Base-by-base conservation (phyloP, 768 basidiomycete species). In the Pulveroboletus sp. region DNA sequence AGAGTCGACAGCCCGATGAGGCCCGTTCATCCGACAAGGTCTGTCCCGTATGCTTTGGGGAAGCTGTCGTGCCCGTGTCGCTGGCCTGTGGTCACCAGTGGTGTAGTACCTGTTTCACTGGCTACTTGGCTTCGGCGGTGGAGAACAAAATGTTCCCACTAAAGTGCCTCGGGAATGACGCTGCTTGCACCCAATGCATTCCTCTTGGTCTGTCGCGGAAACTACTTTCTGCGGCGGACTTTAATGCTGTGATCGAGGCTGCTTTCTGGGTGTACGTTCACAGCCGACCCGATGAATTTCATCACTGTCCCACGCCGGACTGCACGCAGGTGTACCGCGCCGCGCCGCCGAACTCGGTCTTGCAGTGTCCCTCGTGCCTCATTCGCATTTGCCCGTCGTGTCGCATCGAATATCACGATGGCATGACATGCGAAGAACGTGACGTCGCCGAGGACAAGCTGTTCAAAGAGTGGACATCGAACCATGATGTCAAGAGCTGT, bases 251-350 rank as follows among this genome's bases (percentile, higher is more conserved):
- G 29, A 67, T 79, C 16, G 71, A 79, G 12, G 78, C 85, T 0
- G 77, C 87, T 0, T 83, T 85, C 55, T 70, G 78, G n/a, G 64
- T 76, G 0, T 73, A 90, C 58, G 71, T 88, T 17, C 79, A 83
- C 50, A 66, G 76, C 2, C 77, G 76, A 32, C 73, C 85, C 0
- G 67, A 74, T 8, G 84, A 89, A 49, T 85, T 85, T 56, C 75
- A 79, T 50, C 84, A 81, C 56, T 92, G 90, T 65, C 89, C 90
- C 0, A 84, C 87, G 0, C 84, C 90, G 0, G 86, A 91, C 61
- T 92, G 90, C 56, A 71, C 72, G 0, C 84, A 89, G 57, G 74
- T 90, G 6, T 92, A 91, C 61, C 81, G 87, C 23, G 59, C 74
- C 2, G 77, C 75, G 0, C 69, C 76, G 1, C 64, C 63, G 11